phyloP scores from a whole-genome alignment of 352 stramenopile species.

The Phytophthora syringae region DNA sequence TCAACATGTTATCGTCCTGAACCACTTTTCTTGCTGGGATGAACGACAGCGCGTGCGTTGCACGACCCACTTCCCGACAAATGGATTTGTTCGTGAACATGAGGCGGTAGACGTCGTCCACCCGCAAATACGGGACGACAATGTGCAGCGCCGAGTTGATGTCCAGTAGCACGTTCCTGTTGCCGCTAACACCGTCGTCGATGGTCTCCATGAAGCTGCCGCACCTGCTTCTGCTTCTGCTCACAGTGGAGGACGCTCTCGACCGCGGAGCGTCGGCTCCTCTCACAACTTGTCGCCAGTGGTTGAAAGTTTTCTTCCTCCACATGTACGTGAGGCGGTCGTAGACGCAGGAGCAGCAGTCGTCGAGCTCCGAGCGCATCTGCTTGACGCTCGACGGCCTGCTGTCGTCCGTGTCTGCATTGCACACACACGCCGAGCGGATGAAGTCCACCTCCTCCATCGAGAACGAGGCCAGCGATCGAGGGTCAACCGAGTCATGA shows the following conservation, averaged over 20 bases:
- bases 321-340: conserved; percentile 78
- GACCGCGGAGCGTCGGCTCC: conserved; percentile 10
- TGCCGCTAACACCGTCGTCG: conserved; percentile 19
- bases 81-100: conserved; percentile 55
- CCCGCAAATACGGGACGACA: conserved; percentile 48
- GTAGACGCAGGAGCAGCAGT: conserved; percentile 72
- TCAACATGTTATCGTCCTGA: conserved; percentile 49
- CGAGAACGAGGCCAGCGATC: conserved; percentile 28
- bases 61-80: conserved; percentile 47
- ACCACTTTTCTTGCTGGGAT: conserved; percentile 58
- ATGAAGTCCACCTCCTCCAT: conserved; percentile 77
- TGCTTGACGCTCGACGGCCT: conserved; percentile 15
- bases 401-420: conserved; percentile 39
- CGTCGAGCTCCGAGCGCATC: conserved; percentile 38
- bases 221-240: conserved; percentile 16
- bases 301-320: conserved; percentile 82
- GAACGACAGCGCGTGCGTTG: conserved; percentile 56
- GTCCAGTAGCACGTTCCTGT: conserved; percentile 23
- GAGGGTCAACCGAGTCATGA: conserved; percentile 29
- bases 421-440: conserved; percentile 62
- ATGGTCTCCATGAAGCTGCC: conserved; percentile 31
- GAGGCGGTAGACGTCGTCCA: conserved; percentile 62
- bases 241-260: conserved; percentile 15
- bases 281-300: conserved; percentile 61
- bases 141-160: conserved; percentile 56